Percentiles rank a stretch among this genome's conserved stretches.
phyloP scores from a whole-genome alignment of 1,284 basidiomycete genomes.

The Leccinum huronense region DNA sequence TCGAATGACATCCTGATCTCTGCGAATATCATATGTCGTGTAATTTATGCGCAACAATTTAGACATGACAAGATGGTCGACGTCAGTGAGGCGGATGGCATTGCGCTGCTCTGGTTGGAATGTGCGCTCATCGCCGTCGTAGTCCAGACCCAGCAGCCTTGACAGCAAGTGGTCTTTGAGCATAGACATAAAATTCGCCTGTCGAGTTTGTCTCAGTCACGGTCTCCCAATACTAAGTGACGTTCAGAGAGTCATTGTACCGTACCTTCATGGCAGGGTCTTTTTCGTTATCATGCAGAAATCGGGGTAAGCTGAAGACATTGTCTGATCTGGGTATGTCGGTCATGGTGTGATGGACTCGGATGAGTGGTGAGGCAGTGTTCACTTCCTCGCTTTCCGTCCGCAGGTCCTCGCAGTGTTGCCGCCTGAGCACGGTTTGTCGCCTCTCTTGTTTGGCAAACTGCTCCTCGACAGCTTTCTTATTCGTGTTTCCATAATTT shows the following conservation, averaged over 20 bases:
- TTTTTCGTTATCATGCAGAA: neutral
- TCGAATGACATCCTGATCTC: neutral
- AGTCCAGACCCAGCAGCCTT: constrained; percentile 10
- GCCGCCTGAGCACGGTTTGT: neutral
- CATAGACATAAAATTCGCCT: neutral
- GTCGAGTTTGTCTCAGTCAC: too few species aligned
- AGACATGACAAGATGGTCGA: neutral
- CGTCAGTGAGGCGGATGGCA: too few species aligned
- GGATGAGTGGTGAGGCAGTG: neutral
- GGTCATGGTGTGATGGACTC: constrained; percentile 2
- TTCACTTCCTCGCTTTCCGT: neutral
- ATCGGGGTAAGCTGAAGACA: neutral
- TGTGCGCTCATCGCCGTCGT: constrained; percentile 11
- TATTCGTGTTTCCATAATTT: constrained; percentile 1
- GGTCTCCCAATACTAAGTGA: too few species aligned
- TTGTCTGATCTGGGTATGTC: neutral
- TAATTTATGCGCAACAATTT: neutral
- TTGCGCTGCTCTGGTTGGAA: constrained; percentile 11
- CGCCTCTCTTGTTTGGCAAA: neutral
- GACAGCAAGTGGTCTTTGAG: constrained; percentile 19
- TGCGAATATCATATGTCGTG: neutral
- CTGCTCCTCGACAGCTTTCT: neutral
- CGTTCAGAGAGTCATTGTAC: too few species aligned
- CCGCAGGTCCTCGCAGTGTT: neutral
- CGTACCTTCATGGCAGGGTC: constrained; percentile 18